Base-by-base conservation (phyloP, 495 filamentous ascomycete genomes). In the Penicillium pancosmium region DNA sequence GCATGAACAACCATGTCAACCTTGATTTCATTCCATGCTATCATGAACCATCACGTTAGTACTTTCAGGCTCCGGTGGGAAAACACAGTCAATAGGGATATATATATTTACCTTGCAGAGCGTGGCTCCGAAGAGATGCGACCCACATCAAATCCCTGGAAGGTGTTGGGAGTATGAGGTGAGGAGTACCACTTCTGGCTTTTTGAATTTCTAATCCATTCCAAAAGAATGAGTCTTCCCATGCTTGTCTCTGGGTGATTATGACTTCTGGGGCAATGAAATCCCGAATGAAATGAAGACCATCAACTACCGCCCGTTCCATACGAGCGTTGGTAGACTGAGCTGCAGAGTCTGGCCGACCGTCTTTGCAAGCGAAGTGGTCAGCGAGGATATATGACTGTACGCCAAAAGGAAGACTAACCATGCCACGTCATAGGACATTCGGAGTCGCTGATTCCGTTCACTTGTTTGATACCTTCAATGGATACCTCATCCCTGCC, bases 1-100 rank as follows among this genome's bases (percentile, higher is more conserved):
- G 88, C 88, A 50, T 91, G 87, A 34, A 96, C 83, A 9, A 93
- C 69, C 21, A 96, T 88, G 53, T 95, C 90, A 49, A 96, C 78
- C 38, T 77, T 82, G 6, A 88, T 73, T 44, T 84, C 82, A 63
- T 91, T 86, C 91, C 91, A 96, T 27, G 80, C 90, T 91, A 59
- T 50, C 25, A 31, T 3, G 0, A 36, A 8, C n/a, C 8, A 16
- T 2, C 4, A 44, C 15, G 16, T 44, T 44, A 44, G 41, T 9
- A 19, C 9, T n/a, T 19, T 44, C n/a, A n/a, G n/a, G n/a, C 18
- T 9, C 16, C 0, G 41, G 6, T 16, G 41, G 41, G 18, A 2
- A 44, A 44, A 1, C 34, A 36, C 13, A 44, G 16, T 2, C 15
- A 13, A 44, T 2, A 44, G n/a, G 16, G 4, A 13, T 13, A 9